Conservation (phyloP, 2,329 filamentous ascomycete species). For the Tetracladium maxilliforme region DNA sequence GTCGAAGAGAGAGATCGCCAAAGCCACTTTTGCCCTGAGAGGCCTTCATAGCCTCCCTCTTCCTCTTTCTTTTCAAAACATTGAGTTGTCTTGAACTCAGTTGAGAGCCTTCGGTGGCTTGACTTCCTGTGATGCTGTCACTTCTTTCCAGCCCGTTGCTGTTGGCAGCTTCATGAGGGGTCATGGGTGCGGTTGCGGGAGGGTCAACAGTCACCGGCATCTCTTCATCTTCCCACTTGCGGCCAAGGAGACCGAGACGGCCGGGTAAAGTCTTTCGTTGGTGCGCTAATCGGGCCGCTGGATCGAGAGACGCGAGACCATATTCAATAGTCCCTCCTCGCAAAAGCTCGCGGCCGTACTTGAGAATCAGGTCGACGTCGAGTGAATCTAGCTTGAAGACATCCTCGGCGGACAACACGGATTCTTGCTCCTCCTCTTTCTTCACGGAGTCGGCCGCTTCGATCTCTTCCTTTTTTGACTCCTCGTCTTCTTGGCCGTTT, state of each 20-base stretch:
- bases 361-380: slow-evolving; percentile 67
- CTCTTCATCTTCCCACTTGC: too few relatives aligned
- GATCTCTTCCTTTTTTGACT: slow-evolving; percentile 21
- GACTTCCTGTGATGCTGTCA: too few relatives aligned
- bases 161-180: slow-evolving; percentile 3
- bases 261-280: slow-evolving; percentile 80
- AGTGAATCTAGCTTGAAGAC: slow-evolving; percentile 60
- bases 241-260: slow-evolving; percentile 71
- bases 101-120: slow-evolving; percentile 50
- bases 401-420: slow-evolving; percentile 44
- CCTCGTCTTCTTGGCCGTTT: too few relatives aligned
- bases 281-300: slow-evolving; percentile 64
- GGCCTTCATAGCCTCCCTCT: slow-evolving; percentile 76
- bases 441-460: slow-evolving; percentile 26
- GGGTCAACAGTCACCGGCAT: too few relatives aligned
- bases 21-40: slow-evolving; percentile 83
- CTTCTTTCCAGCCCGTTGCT: slow-evolving; percentile 13
- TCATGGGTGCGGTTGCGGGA: slow-evolving; percentile 12
- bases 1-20: slow-evolving; percentile 66
- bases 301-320: slow-evolving; percentile 65
- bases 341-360: slow-evolving; percentile 69
- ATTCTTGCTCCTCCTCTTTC: slow-evolving; percentile 46
- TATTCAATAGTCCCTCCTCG: slow-evolving; percentile 69
- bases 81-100: slow-evolving; percentile 91
- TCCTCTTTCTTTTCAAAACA: slow-evolving; percentile 84